These are phyloP conservation scores for Pyricularia grisea DNA, from an alignment of 2,329 filamentous ascomycete species.

Conservation along the genomic window DNA sequence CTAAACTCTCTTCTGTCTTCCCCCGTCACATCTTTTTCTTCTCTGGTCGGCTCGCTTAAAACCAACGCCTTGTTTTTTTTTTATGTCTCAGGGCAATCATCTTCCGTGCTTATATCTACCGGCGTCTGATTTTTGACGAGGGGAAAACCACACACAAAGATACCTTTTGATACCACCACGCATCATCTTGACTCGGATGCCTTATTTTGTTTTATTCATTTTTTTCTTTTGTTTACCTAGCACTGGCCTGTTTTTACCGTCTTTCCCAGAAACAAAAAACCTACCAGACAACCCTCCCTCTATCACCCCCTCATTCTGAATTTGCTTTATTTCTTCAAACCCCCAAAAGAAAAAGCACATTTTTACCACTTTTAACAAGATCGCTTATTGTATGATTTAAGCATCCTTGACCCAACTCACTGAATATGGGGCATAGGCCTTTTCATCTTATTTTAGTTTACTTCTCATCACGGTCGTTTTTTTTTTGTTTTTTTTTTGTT, in stretches of 20 bases:
- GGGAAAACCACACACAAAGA: background rate
- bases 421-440: background rate
- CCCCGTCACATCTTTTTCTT: background rate
- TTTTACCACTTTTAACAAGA: background rate
- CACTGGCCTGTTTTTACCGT: background rate
- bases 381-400: background rate
- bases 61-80: background rate
- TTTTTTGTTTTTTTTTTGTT: too few relatives aligned
- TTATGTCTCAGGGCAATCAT: background rate
- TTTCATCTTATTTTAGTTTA: background rate
- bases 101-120: background rate
- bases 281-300: background rate
- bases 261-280: background rate
- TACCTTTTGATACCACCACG: background rate
- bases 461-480: background rate
- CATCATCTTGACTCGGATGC: background rate
- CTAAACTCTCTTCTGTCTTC: background rate
- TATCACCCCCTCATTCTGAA: background rate
- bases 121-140: background rate
- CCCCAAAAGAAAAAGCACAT: background rate
- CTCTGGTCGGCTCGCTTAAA: background rate
- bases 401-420: background rate
- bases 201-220: slow-evolving; percentile 2
- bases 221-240: background rate
- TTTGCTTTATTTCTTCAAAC: background rate